Evolutionary conservation across 495 filamentous ascomycete species (phyloP).

Genomic region (Penicillium verhagenii): DNA sequence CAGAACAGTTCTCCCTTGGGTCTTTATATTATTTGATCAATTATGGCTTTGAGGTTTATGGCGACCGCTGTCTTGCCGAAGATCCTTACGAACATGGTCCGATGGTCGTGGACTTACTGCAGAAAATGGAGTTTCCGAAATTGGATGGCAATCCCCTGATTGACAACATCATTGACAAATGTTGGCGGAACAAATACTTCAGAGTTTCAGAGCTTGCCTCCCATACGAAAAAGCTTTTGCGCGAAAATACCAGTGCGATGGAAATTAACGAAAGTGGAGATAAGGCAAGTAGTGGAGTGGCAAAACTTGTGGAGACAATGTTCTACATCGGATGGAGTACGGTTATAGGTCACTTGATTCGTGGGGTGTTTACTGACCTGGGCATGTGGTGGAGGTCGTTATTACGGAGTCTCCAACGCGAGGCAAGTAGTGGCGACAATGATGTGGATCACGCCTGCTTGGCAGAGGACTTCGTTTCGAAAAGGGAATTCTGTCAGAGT

Average conservation of each 20-base stretch:
- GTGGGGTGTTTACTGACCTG: too few relatives aligned
- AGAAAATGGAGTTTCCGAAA: constrained; percentile 36
- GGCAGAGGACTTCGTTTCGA: constrained; percentile 17
- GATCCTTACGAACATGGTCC: constrained; percentile 37
- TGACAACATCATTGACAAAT: constrained; percentile 38
- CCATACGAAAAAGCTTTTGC: constrained; percentile 14
- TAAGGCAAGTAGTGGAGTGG: neutral
- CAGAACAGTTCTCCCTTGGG: constrained; percentile 40
- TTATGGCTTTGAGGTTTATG: constrained; percentile 41
- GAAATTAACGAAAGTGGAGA: constrained; percentile 2
- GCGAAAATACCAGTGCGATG: neutral
- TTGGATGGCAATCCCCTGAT: constrained; percentile 32
- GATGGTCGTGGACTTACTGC: constrained; percentile 32
- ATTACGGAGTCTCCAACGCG: too few relatives aligned
- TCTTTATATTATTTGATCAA: constrained; percentile 41
- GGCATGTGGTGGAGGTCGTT: too few relatives aligned
- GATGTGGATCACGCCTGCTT: constrained; percentile 8
- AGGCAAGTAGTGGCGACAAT: constrained; percentile 6
- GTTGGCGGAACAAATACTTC: constrained; percentile 37
- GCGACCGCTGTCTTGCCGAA: constrained; percentile 31
- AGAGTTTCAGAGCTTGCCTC: constrained; percentile 31
- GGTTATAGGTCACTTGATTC: too few relatives aligned
- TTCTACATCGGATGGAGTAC: too few relatives aligned
- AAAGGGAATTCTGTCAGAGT: constrained; percentile 26
- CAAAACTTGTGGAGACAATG: neutral